These are phyloP conservation scores for Stemphylium lycopersici DNA, from an alignment of 2,329 filamentous ascomycete species.

Conservation along the genomic window DNA sequence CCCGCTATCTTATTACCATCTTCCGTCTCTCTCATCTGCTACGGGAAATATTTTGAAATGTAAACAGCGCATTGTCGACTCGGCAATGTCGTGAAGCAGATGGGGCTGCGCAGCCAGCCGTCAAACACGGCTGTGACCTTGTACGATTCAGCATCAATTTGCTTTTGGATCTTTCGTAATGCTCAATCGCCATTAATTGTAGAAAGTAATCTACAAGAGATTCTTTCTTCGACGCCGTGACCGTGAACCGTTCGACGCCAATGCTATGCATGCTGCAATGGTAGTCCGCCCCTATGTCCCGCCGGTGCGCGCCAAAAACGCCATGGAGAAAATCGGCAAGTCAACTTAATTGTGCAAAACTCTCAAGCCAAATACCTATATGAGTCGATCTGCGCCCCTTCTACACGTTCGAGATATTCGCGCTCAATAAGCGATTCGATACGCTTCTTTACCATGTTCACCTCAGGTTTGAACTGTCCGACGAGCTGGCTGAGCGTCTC, in stretches of 20 bases:
- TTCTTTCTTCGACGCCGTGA: not conserved
- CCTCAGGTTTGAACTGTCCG: conserved; percentile 75
- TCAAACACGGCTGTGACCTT: no score
- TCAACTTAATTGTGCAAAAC: not conserved
- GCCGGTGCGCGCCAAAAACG: conserved; percentile 2
- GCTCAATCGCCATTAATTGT: not conserved
- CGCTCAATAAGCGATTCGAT: conserved; percentile 78
- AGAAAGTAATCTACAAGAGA: not conserved
- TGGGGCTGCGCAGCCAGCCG: no score
- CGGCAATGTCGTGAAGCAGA: no score
- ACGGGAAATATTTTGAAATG: no score
- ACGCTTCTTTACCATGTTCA: conserved; percentile 79
- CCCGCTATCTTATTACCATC: no score
- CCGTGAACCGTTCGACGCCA: conserved; percentile 8
- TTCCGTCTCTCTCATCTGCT: no score
- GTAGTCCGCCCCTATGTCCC: conserved; percentile 6
- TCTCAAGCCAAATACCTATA: conserved; percentile 75
- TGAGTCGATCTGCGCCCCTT: conserved; percentile 65
- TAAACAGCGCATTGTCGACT: no score
- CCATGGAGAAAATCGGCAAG: not conserved
- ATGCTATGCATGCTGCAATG: conserved; percentile 18
- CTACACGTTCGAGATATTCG: conserved; percentile 78
- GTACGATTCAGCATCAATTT: no score
- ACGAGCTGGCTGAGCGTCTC: conserved; percentile 75
- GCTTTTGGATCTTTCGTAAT: no score